Percentiles rank a stretch among this genome's conserved stretches.
Conservation (phyloP, 2,329 filamentous ascomycete species). For the Tolypocladium cylindrosporum region DNA sequence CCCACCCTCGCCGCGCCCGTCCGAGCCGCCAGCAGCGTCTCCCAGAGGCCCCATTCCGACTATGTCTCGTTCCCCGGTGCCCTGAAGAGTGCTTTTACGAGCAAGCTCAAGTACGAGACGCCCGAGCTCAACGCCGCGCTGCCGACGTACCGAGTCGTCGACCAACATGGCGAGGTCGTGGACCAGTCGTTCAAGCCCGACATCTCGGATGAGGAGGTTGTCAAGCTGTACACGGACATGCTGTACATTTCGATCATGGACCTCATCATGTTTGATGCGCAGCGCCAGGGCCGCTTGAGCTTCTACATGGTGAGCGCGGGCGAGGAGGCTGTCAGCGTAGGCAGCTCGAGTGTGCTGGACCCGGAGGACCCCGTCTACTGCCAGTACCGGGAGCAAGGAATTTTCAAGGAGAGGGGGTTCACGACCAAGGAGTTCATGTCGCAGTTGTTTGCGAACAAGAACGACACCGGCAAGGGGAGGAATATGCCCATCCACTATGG, state of each 20-base stretch:
- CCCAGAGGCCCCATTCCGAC: conserved; percentile 44
- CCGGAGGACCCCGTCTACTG: conserved; percentile 84
- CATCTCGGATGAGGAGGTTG: conserved; percentile 51
- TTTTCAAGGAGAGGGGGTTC: conserved; percentile 84
- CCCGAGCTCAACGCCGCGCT: conserved; percentile 66
- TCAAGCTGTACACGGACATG: conserved; percentile 57
- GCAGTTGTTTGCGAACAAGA: conserved; percentile 80
- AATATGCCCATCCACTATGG: conserved; percentile 99
- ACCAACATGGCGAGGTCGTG: conserved; percentile 77
- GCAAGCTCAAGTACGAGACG: conserved; percentile 64
- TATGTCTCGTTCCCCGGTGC: conserved; percentile 82
- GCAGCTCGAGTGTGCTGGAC: conserved; percentile 73
- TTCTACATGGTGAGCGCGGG: conserved; percentile 98
- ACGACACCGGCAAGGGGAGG: conserved; percentile 70
- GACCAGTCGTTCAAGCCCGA: conserved; percentile 62
- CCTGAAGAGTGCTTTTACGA: conserved; percentile 86
- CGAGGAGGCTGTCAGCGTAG: conserved; percentile 89
- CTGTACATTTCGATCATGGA: conserved; percentile 76
- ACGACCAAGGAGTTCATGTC: conserved; percentile 86
- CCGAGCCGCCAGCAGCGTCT: conserved; percentile 38
- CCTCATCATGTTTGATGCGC: conserved; percentile 94
- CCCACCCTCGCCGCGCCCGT: conserved; percentile 11
- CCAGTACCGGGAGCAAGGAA: conserved; percentile 89
- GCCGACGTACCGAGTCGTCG: conserved; percentile 83
- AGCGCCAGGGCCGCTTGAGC: conserved; percentile 83